Base-by-base conservation (phyloP, 169 alveolate species). In the Plasmodium knowlesi region DNA sequence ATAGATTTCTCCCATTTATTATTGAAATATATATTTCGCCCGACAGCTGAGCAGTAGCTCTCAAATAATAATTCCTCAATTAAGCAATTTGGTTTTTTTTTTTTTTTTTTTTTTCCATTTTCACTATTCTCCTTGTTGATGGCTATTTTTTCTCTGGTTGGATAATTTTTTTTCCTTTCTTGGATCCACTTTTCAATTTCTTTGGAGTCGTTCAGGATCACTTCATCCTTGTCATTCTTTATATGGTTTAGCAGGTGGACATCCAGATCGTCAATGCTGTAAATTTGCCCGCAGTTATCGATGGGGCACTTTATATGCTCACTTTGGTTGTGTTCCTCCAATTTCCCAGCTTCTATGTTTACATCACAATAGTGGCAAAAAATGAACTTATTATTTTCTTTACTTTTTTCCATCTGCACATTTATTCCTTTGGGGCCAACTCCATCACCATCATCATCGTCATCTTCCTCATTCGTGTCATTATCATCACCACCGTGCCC, bases 11-110 rank as follows among this genome's bases (percentile, higher is more conserved):
- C 53, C 46, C 73, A 61, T 71, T 92, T 57, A 9, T 46, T 86
- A 39, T 86, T 70, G 12, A 46, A 34, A 73, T 81, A 82, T 46
- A 86, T 80, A 57, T 79, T 67, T 57, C 80, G 70, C 28, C 92
- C 93, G 37, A 82, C 39, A 14, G 93, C 94, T 41, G 94, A 82
- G 32, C 85, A 92, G 57, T 92, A 92, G 19, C 76, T 82, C 83
- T 92, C 93, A 71, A 80, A 82, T 72, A 85, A 74, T 53, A 92
- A 79, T 79, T 92, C 92, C 82, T 86, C 94, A 46, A 91, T 93
- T 46, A 84, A 61, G 61, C 92, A 74, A n/a, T 43, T 93, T 78
- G 85, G 86, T n/a, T 84, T 93, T 76, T 93, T 86, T 92, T 37
- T 34, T 92, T 12, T 46, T 12, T 67, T 50, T 61, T 57, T 67